Conservation (phyloP, 129 eudicot species). For the Scalesia atractyloides region DNA sequence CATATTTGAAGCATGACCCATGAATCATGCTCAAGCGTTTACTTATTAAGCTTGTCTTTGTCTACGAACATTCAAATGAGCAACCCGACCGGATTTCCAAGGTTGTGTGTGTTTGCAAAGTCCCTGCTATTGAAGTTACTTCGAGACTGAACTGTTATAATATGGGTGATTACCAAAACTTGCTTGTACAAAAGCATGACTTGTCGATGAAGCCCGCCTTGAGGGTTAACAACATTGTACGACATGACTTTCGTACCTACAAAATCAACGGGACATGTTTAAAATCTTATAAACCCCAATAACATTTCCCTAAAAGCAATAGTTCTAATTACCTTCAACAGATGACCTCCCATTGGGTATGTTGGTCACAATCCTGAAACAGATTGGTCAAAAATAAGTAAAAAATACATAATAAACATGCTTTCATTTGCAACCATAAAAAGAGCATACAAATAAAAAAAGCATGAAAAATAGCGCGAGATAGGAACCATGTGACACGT, state of each 20-base stretch:
- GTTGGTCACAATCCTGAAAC: slow-evolving; percentile 23
- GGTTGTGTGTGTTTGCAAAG: slow-evolving; percentile 20
- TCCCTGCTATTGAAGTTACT: slow-evolving; percentile 3
- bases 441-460: background rate
- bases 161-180: background rate
- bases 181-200: slow-evolving; percentile 24
- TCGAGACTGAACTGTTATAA: slow-evolving; percentile 2
- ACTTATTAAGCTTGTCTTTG: background rate
- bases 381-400: background rate
- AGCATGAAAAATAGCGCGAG: background rate
- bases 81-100: slow-evolving; percentile 18
- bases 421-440: background rate
- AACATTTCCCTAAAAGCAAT: background rate
- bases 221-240: slow-evolving; percentile 20
- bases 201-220: slow-evolving; percentile 22
- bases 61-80: slow-evolving; percentile 27
- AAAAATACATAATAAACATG: background rate
- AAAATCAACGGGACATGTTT: background rate
- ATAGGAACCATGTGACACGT: slow-evolving; percentile 9
- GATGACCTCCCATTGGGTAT: slow-evolving; percentile 15
- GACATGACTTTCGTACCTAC: slow-evolving; percentile 25
- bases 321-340: slow-evolving; percentile 17
- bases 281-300: background rate
- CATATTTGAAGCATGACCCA: too few relatives aligned
- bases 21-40: too few relatives aligned